Base-by-base conservation (phyloP, 805 yeast genomes). In the Metschnikowia bowlesiae region DNA sequence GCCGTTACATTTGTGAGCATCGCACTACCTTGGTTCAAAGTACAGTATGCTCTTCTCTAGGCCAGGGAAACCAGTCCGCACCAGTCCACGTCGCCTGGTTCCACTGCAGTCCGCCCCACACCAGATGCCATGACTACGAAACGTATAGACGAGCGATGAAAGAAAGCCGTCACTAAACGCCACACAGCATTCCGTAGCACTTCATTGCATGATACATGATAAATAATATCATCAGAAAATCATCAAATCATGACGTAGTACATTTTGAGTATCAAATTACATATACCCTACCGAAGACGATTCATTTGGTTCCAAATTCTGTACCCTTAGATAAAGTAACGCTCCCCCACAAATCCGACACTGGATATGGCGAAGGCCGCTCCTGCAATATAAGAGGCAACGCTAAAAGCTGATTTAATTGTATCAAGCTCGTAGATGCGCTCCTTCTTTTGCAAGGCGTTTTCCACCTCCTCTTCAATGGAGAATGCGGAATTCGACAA, bases 261-360 rank as follows among this genome's bases (percentile, higher is more conserved):
- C 22, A 22, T 22, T 18, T 22, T 2, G 18, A 16, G 18, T 16
- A 22, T 22, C 22, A 22, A 22, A 4, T 3, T 22, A 22, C 22
- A 22, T 22, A 22, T 4, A 3, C 5, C 22, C 22, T 2, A 22
- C 22, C 22, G 22, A 4, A 22, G 22, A 22, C 3, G 22, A 22
- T 22, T 22, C 22, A 22, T 18, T 33, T 33, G 16, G 7, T 13
- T 14, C 8, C 6, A 13, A n/a, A 14, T 13, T 6, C n/a, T 32
- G 16, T 28, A 39, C 43, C 43, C 14, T 48, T 44, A 56, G 45
- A 58, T 47, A 35, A 55, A 53, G 37, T 44, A 52, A 39, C 40
- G 53, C 60, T 83, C 89, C 10, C 89, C 89, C 49, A 79, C 60
- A 48, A 80, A 71, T 11, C 89, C 89, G 53, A 83, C 62, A 9